Conservation (phyloP, 192 early-diverging fungal genomes). For the Coemansia sp. region DNA sequence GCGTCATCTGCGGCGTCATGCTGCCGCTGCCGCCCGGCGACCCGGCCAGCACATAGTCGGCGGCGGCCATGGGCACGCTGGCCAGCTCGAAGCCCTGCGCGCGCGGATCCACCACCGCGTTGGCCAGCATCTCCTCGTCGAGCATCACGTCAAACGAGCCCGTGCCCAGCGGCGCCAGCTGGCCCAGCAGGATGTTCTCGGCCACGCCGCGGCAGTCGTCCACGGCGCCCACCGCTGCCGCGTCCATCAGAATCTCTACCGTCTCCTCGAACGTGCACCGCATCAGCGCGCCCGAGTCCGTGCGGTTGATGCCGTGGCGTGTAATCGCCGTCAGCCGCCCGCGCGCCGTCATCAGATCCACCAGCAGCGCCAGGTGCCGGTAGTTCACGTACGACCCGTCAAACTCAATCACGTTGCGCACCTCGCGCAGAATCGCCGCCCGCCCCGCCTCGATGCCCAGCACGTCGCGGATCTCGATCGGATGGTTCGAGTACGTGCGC, state of each 20-base stretch:
- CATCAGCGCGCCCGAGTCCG: constrained; percentile 90
- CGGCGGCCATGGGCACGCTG: constrained; percentile 48
- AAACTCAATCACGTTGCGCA: constrained; percentile 90
- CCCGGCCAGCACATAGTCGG: constrained; percentile 53
- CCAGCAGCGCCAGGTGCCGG: constrained; percentile 90
- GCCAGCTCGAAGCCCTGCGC: constrained; percentile 54
- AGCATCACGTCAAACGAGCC: constrained; percentile 91
- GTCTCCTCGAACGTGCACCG: constrained; percentile 98
- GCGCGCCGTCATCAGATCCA: constrained; percentile 94
- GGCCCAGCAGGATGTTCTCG: constrained; percentile 96
- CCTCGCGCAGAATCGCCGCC: constrained; percentile 80
- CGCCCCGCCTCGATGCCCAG: constrained; percentile 98
- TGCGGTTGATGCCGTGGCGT: constrained; percentile 96
- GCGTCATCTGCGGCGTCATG: constrained; percentile 74
- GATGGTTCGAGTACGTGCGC: constrained; percentile 86
- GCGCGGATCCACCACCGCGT: constrained; percentile 58
- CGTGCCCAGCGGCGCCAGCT: constrained; percentile 93
- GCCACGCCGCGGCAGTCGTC: constrained; percentile 96
- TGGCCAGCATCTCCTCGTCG: constrained; percentile 86
- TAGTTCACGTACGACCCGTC: constrained; percentile 99
- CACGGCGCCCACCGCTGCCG: constrained; percentile 82
- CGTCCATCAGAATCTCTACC: constrained; percentile 96
- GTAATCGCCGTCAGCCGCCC: constrained; percentile 95
- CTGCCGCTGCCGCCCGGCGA: constrained; percentile 56
- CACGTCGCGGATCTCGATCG: constrained; percentile 86